phyloP scores from a whole-genome alignment of 2,329 filamentous ascomycete genomes.

The Penicillium sp. region DNA sequence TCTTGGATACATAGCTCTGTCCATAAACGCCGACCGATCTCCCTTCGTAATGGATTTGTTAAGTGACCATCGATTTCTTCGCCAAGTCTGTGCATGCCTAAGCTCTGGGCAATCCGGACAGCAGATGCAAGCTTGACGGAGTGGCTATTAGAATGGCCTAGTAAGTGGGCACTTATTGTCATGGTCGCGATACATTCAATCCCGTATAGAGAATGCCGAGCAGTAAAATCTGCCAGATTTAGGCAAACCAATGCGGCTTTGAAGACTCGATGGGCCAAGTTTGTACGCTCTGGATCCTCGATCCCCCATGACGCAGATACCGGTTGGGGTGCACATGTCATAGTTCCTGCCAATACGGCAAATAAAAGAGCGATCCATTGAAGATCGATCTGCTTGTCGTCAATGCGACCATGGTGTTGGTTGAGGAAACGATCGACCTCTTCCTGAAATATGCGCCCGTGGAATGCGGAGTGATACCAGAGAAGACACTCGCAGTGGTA shows the following conservation, averaged over 20 bases:
- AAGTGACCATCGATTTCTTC: neutral
- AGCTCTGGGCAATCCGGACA: slow-evolving; percentile 48
- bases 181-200: slow-evolving; percentile 39
- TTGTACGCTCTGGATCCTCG: neutral
- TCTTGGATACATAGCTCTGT: slow-evolving; percentile 42
- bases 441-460: neutral
- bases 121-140: slow-evolving; percentile 48
- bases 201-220: neutral
- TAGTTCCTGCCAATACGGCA: neutral
- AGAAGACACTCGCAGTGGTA: neutral
- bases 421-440: neutral
- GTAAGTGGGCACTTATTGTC: slow-evolving; percentile 51
- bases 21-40: slow-evolving; percentile 44
- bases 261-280: neutral
- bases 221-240: neutral
- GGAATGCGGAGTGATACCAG: neutral
- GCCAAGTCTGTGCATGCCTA: slow-evolving; percentile 47
- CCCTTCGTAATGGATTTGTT: slow-evolving; percentile 14
- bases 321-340: neutral
- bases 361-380: neutral
- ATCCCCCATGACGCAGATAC: neutral
- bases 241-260: neutral
- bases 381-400: neutral
- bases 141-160: slow-evolving; percentile 52
- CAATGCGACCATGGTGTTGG: neutral